phyloP scores from a whole-genome alignment of 176 grass and related monocot species.

The Rhynchospora breviuscula region DNA sequence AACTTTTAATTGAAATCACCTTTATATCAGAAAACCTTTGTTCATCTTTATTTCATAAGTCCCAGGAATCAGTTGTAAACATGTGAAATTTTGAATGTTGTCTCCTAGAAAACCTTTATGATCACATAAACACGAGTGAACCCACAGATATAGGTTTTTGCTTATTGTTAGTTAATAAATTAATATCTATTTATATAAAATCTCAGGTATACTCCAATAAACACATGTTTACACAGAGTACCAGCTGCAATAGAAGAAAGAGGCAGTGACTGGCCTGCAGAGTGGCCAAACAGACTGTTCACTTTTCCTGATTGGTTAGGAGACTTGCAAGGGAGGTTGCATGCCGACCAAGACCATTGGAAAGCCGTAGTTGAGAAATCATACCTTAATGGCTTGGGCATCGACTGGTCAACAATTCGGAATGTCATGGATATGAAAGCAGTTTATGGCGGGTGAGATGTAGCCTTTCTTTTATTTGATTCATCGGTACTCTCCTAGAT shows the following conservation, averaged over 20 bases:
- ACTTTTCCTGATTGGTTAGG: slow-evolving; percentile 78
- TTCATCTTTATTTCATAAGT: neutral
- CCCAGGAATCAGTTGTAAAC: neutral
- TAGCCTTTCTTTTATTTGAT: slow-evolving; percentile 3
- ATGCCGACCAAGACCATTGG: slow-evolving; percentile 67
- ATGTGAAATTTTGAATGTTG: neutral
- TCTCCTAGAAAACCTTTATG: slow-evolving; percentile 4
- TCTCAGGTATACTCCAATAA: slow-evolving; percentile 73
- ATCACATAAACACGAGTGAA: neutral
- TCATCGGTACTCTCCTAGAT: slow-evolving; percentile 2
- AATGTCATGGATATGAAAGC: slow-evolving; percentile 94
- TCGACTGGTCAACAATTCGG: slow-evolving; percentile 83
- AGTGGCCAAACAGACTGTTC: slow-evolving; percentile 90
- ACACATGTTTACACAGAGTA: slow-evolving; percentile 76
- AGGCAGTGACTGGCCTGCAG: slow-evolving; percentile 87
- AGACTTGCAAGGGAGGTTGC: slow-evolving; percentile 50
- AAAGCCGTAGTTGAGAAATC: slow-evolving; percentile 81
- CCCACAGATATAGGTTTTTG: neutral
- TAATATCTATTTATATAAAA: slow-evolving; percentile 7
- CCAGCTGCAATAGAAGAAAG: slow-evolving; percentile 80
- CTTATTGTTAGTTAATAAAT: neutral
- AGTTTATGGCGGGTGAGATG: slow-evolving; percentile 73
- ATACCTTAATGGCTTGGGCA: slow-evolving; percentile 76
- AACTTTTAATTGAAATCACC: neutral
- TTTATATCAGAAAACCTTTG: neutral